Evolutionary conservation across 768 basidiomycete species (phyloP).

Genomic region (Phlebiopsis gigantea): DNA sequence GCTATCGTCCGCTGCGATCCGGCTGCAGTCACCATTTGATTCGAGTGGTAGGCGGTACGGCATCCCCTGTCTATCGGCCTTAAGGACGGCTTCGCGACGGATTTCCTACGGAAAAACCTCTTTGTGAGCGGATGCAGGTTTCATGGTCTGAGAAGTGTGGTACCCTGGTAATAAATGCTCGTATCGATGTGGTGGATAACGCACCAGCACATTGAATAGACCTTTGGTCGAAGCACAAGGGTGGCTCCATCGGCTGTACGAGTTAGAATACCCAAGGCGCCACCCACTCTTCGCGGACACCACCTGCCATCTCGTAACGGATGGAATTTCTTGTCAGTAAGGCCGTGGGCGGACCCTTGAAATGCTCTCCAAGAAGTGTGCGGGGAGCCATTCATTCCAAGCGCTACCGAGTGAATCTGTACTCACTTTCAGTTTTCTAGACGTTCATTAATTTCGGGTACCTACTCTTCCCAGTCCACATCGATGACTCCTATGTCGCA

Average conservation of each 20-base stretch:
- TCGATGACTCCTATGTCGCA: background rate
- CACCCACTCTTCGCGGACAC: background rate
- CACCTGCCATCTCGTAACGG: background rate
- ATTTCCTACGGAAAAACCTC: background rate
- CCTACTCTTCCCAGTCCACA: background rate
- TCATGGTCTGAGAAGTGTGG: background rate
- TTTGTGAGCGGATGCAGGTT: background rate
- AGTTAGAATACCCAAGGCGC: background rate
- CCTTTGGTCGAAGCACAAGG: too few relatives aligned
- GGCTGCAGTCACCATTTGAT: background rate
- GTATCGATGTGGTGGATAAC: conserved; percentile 1
- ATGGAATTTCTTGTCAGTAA: background rate
- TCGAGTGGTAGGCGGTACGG: background rate
- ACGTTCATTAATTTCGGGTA: background rate
- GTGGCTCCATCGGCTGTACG: background rate
- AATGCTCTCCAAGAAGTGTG: background rate
- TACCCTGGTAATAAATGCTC: background rate
- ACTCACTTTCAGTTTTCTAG: background rate
- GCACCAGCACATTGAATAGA: too few relatives aligned
- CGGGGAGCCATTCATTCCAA: background rate
- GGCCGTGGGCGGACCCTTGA: background rate
- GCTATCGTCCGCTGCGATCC: background rate
- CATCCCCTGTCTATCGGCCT: background rate
- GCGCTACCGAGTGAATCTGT: background rate
- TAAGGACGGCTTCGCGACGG: background rate